A percentile compares a stretch with the other conserved stretches of the same genome.
phyloP scores from a whole-genome alignment of 805 yeast genomes.

The Debaryomyces castellii region DNA sequence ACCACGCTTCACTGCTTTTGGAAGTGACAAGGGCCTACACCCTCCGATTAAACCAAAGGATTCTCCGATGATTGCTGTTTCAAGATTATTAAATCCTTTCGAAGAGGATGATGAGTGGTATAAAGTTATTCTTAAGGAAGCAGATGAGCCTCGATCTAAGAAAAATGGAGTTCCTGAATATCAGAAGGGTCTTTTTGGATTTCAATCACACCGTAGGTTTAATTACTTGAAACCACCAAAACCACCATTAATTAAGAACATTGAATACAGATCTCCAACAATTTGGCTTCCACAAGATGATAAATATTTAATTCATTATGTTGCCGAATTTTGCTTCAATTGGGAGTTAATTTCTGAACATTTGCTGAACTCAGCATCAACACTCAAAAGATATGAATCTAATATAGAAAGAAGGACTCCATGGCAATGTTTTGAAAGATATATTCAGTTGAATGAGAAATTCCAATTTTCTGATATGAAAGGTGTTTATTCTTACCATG shows the following conservation, averaged over 20 bases:
- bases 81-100: slow-evolving; percentile 61
- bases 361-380: slow-evolving; percentile 62
- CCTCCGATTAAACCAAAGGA: slow-evolving; percentile 22
- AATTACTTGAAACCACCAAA: slow-evolving; percentile 80
- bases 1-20: slow-evolving; percentile 48
- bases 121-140: slow-evolving; percentile 52
- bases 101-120: slow-evolving; percentile 67
- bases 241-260: slow-evolving; percentile 81
- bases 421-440: slow-evolving; percentile 98
- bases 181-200: slow-evolving; percentile 61
- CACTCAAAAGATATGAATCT: slow-evolving; percentile 63
- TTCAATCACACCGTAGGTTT: slow-evolving; percentile 50
- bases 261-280: slow-evolving; percentile 85
- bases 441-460: slow-evolving; percentile 86
- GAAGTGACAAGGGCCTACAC: slow-evolving; percentile 21
- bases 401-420: slow-evolving; percentile 95
- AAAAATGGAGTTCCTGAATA: slow-evolving; percentile 33
- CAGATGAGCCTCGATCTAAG: slow-evolving; percentile 6
- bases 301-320: slow-evolving; percentile 70
- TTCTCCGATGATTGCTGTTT: slow-evolving; percentile 51
- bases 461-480: slow-evolving; percentile 85
- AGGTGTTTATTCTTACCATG: slow-evolving; percentile 79
- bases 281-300: slow-evolving; percentile 97
- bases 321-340: slow-evolving; percentile 83
- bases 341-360: slow-evolving; percentile 91